Conservation (phyloP, 2,329 filamentous ascomycete species). For the Paraphoma sp. region DNA sequence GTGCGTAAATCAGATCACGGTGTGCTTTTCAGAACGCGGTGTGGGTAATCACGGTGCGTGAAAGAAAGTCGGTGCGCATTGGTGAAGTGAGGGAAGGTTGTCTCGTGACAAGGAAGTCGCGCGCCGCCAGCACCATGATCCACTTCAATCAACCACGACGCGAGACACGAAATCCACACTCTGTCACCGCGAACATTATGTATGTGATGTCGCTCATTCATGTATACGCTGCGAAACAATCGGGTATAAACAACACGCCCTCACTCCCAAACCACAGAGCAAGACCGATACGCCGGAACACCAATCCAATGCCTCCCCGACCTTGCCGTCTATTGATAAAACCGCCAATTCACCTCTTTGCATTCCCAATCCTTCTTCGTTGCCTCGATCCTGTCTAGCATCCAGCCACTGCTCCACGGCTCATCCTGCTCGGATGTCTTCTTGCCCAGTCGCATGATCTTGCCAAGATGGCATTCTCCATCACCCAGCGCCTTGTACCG, state of each 20-base stretch:
- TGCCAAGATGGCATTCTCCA: conserved; percentile 43
- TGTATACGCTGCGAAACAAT: no score
- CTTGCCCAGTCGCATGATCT: conserved; percentile 36
- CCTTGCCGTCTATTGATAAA: conserved; percentile 25
- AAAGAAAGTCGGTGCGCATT: no score
- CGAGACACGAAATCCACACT: no score
- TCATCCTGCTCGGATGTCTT: conserved; percentile 17
- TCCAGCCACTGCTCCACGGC: conserved; percentile 46
- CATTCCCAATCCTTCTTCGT: conserved; percentile 34
- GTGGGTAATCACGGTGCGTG: no score
- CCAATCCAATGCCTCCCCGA: neutral
- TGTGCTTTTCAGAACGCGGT: no score
- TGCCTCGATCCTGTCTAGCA: conserved; percentile 37
- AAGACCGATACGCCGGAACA: neutral
- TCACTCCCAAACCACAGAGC: neutral
- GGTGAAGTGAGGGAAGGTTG: no score
- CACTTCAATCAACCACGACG: no score
- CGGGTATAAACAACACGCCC: neutral
- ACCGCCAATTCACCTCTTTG: conserved; percentile 35
- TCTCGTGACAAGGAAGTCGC: no score
- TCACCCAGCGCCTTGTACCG: conserved; percentile 30
- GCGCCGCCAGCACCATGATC: no score
- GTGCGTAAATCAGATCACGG: no score
- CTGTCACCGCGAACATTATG: no score
- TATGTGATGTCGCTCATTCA: no score